Base-by-base conservation (phyloP, 805 yeast genomes). In the Yarrowia sp. region DNA sequence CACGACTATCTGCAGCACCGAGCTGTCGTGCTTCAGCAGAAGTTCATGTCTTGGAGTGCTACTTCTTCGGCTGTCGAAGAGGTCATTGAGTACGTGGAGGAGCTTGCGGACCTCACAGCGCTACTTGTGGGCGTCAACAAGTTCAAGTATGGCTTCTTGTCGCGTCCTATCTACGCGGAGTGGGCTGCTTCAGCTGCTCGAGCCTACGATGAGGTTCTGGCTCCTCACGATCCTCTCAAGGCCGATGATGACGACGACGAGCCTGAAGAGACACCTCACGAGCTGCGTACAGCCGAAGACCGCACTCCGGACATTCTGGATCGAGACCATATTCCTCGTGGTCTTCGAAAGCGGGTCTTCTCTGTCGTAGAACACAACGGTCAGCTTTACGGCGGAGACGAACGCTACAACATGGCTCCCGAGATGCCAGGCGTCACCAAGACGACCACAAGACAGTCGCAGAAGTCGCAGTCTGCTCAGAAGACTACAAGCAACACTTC, bases 21-120 rank as follows among this genome's bases (percentile, higher is more conserved):
- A 29, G 56, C 46, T 14, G 44, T 42, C 7, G 65, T 66, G 65
- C 59, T 63, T 10, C 61, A 59, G 67, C 75, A 62, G 77, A 77
- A 62, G 73, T 74, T 64, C 62, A 68, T 81, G 65, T 74, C 80
- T 61, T 81, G 84, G 84, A 80, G 79, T 66, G 84, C 84, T 1
- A 71, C 81, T 1, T 76, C 77, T 62, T 76, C 80, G 2, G 81
- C 82, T 0, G 68, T 78, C 2, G 82, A 79, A 63, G 84, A 81
- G 64, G 72, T 81, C 33, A 79, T 81, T 42, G 80, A 77, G 51
- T 80, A 79, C 65, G 72, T 78, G 25, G 84, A 81, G 64, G 83
- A 79, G 64, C 68, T 81, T 12, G 63, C 77, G 6, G 75, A 73
- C 49, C 63, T 81, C 29, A 72, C 78, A 0, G 78, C 77, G 63